Conservation (phyloP, 306 rosid species). For the Pyrus bretschneideri region DNA sequence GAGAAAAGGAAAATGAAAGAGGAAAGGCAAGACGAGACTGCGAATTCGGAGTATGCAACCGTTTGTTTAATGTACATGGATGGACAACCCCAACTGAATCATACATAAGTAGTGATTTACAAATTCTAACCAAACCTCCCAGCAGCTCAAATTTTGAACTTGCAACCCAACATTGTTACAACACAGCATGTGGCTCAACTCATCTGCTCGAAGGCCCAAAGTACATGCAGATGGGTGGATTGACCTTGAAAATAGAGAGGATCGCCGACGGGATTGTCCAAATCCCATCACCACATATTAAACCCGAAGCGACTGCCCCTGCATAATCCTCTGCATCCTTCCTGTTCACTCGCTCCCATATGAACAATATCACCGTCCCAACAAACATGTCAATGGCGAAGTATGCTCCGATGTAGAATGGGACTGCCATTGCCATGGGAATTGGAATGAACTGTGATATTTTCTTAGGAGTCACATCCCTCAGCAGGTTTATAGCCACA, state of each 20-base stretch:
- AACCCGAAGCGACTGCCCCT: conserved; percentile 94
- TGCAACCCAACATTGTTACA: not conserved
- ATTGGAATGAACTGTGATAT: conserved; percentile 73
- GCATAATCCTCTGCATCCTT: conserved; percentile 76
- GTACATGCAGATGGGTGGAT: conserved; percentile 94
- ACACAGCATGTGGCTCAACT: not conserved
- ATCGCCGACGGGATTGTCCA: conserved; percentile 95
- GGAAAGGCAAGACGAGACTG: too few relatives aligned
- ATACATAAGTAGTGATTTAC: too few relatives aligned
- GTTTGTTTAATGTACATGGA: too few relatives aligned
- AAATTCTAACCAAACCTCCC: too few relatives aligned
- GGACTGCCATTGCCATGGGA: conserved; percentile 97
- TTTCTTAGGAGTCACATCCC: conserved; percentile 58
- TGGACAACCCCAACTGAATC: too few relatives aligned
- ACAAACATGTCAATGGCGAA: conserved; percentile 87
- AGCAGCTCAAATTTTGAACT: too few relatives aligned
- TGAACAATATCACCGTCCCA: conserved; percentile 67
- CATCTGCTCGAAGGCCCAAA: conserved; percentile 71
- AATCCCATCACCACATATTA: conserved; percentile 93
- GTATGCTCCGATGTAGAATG: conserved; percentile 88
- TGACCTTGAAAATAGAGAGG: conserved; percentile 70
- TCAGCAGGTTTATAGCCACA: conserved; percentile 54
- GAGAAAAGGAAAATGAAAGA: too few relatives aligned
- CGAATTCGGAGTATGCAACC: too few relatives aligned
- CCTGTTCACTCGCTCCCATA: conserved; percentile 76